These are phyloP conservation scores for Podospora appendiculata DNA, from an alignment of 495 filamentous ascomycete species.

Conservation along the genomic window DNA sequence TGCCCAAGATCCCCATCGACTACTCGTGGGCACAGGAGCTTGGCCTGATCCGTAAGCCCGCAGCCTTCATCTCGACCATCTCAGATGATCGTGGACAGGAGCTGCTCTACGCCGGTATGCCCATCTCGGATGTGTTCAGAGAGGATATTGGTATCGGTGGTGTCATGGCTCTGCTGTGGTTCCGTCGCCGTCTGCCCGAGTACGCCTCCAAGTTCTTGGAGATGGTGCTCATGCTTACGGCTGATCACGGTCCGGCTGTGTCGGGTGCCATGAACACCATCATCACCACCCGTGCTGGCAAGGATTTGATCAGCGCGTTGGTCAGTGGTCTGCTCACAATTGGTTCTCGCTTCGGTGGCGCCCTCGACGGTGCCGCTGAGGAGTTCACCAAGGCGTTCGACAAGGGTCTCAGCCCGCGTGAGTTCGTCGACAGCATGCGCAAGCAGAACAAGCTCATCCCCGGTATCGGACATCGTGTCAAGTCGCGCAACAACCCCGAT, in stretches of 20 bases:
- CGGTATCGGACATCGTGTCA: constrained; percentile 97
- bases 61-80: constrained; percentile 99
- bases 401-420: constrained; percentile 94
- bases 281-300: constrained; percentile 97
- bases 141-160: constrained; percentile 98
- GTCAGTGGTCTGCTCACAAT: constrained; percentile 97
- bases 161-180: constrained; percentile 99
- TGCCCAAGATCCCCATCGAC: constrained; percentile 99
- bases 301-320: constrained; percentile 92
- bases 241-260: constrained; percentile 96
- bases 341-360: constrained; percentile 96
- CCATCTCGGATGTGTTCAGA: constrained; percentile 97
- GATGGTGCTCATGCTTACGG: constrained; percentile 99
- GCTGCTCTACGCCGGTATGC: constrained; percentile 97
- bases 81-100: constrained; percentile 99
- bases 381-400: constrained; percentile 98
- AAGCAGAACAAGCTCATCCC: constrained; percentile 99
- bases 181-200: constrained; percentile 92
- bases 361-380: constrained; percentile 93
- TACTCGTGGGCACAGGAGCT: constrained; percentile 99
- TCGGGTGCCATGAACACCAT: constrained; percentile 99
- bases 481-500: constrained; percentile 99
- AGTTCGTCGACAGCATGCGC: constrained; percentile 97
- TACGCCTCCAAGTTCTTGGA: constrained; percentile 98
- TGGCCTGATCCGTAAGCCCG: constrained; percentile 97